Evolutionary conservation across 192 early-diverging fungal species (phyloP).

Genomic region (Mortierella alpina): DNA sequence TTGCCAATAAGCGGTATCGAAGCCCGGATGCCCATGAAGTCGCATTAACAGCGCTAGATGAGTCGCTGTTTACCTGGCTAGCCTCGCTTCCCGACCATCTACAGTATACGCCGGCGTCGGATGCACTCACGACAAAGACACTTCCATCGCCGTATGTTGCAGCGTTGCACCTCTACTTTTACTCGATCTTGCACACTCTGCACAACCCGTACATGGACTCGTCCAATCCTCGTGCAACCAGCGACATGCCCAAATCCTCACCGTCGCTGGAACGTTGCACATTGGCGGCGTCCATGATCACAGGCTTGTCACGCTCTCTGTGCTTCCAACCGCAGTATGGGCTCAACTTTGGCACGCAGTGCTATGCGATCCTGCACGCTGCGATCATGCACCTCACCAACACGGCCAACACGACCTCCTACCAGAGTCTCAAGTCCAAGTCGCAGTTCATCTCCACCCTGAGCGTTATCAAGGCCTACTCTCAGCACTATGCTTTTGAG

Average conservation of each 20-base stretch:
- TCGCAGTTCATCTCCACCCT: constrained; percentile 52
- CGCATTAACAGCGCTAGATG: constrained; percentile 48
- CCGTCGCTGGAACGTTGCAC: constrained; percentile 46
- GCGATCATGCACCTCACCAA: constrained; percentile 56
- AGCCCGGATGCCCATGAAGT: constrained; percentile 48
- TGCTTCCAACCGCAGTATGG: constrained; percentile 55
- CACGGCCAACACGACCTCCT: constrained; percentile 50
- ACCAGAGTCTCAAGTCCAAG: constrained; percentile 53
- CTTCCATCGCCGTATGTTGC: constrained; percentile 45
- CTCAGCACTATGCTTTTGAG: constrained; percentile 51
- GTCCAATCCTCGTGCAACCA: constrained; percentile 47
- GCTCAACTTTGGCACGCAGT: constrained; percentile 50
- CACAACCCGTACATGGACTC: constrained; percentile 65
- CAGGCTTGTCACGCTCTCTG: constrained; percentile 41
- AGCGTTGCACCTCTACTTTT: constrained; percentile 62
- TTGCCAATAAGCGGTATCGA: constrained; percentile 41
- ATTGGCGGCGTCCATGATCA: constrained; percentile 50
- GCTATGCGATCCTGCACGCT: constrained; percentile 45
- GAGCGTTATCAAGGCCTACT: constrained; percentile 52
- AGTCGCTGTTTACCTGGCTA: constrained; percentile 59
- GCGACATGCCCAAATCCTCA: constrained; percentile 49
- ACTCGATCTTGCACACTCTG: constrained; percentile 62
- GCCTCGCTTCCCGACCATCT: constrained; percentile 58
- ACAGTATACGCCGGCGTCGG: constrained; percentile 59
- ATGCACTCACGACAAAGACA: constrained; percentile 40